These are phyloP conservation scores for Saturnispora serradocipensis DNA, from an alignment of 805 yeast genomes.

Conservation along the genomic window DNA sequence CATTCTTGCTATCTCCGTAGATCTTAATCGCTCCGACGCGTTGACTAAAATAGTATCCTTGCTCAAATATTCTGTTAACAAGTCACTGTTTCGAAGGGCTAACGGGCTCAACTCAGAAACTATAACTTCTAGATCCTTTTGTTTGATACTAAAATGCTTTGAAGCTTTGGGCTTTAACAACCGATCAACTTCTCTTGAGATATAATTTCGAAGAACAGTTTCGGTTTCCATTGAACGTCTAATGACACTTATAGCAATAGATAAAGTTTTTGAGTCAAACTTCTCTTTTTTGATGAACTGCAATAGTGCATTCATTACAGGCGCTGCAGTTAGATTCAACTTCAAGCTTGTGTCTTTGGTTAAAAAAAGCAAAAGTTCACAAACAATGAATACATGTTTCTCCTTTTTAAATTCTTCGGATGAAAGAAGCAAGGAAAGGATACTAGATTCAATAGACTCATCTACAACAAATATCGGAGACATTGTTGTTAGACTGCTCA, in stretches of 20 bases:
- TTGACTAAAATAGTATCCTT: slow-evolving; percentile 10
- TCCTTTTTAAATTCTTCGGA: slow-evolving; percentile 33
- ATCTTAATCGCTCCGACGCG: slow-evolving; percentile 14
- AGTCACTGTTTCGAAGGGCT: slow-evolving; percentile 29
- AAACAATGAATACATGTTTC: slow-evolving; percentile 42
- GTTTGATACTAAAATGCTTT: slow-evolving; percentile 10
- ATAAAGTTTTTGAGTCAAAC: slow-evolving; percentile 34
- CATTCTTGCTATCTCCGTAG: slow-evolving; percentile 14
- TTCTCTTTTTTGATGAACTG: slow-evolving; percentile 30
- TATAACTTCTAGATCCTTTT: slow-evolving; percentile 33
- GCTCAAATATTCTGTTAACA: slow-evolving; percentile 20
- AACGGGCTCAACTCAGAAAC: slow-evolving; percentile 43
- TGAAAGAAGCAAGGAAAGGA: slow-evolving; percentile 38
- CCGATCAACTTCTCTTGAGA: slow-evolving; percentile 42
- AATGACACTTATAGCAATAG: slow-evolving; percentile 42
- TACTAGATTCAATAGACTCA: slow-evolving; percentile 16
- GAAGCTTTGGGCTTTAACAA: slow-evolving; percentile 25
- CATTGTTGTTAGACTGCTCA: slow-evolving; percentile 10
- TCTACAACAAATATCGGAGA: slow-evolving; percentile 18
- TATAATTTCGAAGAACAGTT: slow-evolving; percentile 37
- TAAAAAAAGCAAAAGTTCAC: slow-evolving; percentile 47
- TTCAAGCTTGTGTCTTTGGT: slow-evolving; percentile 20
- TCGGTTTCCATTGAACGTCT: slow-evolving; percentile 65
- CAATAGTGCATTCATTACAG: slow-evolving; percentile 38
- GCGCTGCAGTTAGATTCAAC: background rate